A percentile compares a stretch with the other conserved stretches of the same genome.
phyloP scores from a whole-genome alignment of 495 filamentous ascomycete genomes.

The Xylaria intraflava region DNA sequence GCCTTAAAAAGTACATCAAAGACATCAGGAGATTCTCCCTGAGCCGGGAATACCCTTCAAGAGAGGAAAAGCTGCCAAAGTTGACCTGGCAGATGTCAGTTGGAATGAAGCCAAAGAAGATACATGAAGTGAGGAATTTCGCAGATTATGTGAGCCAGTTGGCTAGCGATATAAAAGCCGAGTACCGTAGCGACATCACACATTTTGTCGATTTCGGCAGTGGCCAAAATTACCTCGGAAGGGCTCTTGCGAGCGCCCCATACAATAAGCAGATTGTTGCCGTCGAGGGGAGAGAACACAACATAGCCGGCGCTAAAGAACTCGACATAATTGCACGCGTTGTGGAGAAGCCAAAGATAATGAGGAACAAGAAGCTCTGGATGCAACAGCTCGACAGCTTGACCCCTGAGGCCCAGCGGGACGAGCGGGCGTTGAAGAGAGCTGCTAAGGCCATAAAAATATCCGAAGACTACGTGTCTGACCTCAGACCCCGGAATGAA shows the following conservation, averaged over 20 bases:
- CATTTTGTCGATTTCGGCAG: conserved; percentile 95
- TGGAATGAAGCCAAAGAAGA: conserved; percentile 94
- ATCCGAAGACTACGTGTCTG: conserved; percentile 29
- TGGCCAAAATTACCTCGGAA: conserved; percentile 91
- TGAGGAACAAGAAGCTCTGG: conserved; percentile 70
- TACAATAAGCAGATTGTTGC: conserved; percentile 85
- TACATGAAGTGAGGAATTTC: conserved; percentile 78
- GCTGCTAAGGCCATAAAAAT: conserved; percentile 31
- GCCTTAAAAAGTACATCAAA: conserved; percentile 65
- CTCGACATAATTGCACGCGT: conserved; percentile 75
- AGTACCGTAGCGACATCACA: conserved; percentile 50
- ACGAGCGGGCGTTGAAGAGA: conserved; percentile 34
- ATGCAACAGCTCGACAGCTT: conserved; percentile 41
- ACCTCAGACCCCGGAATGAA: conserved; percentile 42
- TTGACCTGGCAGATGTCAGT: conserved; percentile 66
- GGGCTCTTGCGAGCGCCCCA: conserved; percentile 74
- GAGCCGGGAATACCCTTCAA: conserved; percentile 48
- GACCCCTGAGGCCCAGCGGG: conserved; percentile 31
- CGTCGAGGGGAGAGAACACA: conserved; percentile 78
- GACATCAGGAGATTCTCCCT: conserved; percentile 67
- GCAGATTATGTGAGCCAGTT: conserved; percentile 50
- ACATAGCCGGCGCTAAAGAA: conserved; percentile 74
- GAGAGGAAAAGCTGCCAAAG: conserved; percentile 36
- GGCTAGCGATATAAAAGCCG: conserved; percentile 40
- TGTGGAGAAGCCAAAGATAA: conserved; percentile 56